Conservation (phyloP, 148 eudicot genomes). For the Cornus suecica region DNA sequence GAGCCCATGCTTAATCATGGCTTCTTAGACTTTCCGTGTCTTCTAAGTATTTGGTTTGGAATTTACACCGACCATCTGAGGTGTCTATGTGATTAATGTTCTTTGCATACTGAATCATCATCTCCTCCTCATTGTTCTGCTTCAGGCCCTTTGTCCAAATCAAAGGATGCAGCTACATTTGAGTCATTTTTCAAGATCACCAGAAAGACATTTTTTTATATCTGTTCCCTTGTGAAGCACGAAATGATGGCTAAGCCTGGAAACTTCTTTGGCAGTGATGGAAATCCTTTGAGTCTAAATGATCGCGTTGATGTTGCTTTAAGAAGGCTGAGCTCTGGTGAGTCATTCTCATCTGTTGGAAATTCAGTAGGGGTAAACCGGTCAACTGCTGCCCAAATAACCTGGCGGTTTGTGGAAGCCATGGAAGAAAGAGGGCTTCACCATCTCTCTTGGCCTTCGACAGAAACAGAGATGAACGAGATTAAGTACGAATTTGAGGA, state of each 20-base stretch:
- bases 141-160: constrained; percentile 22
- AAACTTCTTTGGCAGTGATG: constrained; percentile 20
- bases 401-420: constrained; percentile 37
- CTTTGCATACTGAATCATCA: not conserved
- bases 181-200: constrained; percentile 37
- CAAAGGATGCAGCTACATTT: constrained; percentile 17
- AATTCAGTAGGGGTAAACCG: constrained; percentile 24
- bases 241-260: constrained; percentile 27
- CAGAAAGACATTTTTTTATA: constrained; percentile 33
- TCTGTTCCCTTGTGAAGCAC: constrained; percentile 28
- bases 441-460: constrained; percentile 37
- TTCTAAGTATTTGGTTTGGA: not conserved
- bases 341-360: constrained; percentile 33
- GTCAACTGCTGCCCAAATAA: constrained; percentile 33
- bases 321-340: constrained; percentile 39
- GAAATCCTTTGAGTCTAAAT: constrained; percentile 23
- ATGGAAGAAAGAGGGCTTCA: constrained; percentile 29
- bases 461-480: constrained; percentile 16
- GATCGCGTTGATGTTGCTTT: constrained; percentile 40
- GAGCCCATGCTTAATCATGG: not conserved
- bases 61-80: not conserved
- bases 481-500: constrained; percentile 27
- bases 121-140: not conserved
- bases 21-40: not conserved
- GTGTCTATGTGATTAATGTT: not conserved